Evolutionary conservation across 1,284 basidiomycete genomes (phyloP).

Genomic region (Naganishia sp.): DNA sequence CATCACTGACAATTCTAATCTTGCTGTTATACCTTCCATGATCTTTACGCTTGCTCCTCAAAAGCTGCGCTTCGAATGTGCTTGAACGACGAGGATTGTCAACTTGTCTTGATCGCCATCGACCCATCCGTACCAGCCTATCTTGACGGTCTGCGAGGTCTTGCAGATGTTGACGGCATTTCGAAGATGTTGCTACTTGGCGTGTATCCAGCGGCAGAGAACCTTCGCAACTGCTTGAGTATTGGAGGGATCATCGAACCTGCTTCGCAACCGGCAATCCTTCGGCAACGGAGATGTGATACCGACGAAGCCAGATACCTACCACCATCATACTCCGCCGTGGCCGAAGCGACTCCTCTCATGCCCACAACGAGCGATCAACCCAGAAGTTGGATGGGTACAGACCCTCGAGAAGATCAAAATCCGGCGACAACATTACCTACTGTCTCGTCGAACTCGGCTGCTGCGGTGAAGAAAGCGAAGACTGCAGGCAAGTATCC

Average conservation of each 20-base stretch:
- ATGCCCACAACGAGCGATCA: no score
- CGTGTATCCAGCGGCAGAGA: neutral
- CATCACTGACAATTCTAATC: neutral
- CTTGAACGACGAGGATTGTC: constrained; percentile 24
- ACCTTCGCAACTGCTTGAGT: constrained; percentile 1
- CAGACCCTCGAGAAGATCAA: no score
- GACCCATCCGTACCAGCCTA: constrained; percentile 15
- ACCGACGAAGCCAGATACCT: constrained; percentile 16
- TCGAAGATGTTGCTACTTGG: constrained; percentile 12
- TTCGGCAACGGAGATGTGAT: neutral
- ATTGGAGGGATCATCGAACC: neutral
- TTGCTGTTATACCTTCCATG: neutral
- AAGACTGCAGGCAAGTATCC: no score
- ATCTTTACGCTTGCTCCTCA: neutral
- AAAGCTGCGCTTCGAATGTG: constrained; percentile 20
- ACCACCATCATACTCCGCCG: constrained; percentile 9
- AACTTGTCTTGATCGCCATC: constrained; percentile 12
- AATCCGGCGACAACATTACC: no score
- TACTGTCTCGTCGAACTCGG: no score
- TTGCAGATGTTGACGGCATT: neutral
- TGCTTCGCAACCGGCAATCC: neutral
- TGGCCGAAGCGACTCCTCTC: neutral
- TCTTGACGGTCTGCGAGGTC: neutral
- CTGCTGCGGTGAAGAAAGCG: no score
- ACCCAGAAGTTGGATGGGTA: no score